phyloP scores from a whole-genome alignment of 2,329 filamentous ascomycete genomes.

The Colletotrichum caudatum region DNA sequence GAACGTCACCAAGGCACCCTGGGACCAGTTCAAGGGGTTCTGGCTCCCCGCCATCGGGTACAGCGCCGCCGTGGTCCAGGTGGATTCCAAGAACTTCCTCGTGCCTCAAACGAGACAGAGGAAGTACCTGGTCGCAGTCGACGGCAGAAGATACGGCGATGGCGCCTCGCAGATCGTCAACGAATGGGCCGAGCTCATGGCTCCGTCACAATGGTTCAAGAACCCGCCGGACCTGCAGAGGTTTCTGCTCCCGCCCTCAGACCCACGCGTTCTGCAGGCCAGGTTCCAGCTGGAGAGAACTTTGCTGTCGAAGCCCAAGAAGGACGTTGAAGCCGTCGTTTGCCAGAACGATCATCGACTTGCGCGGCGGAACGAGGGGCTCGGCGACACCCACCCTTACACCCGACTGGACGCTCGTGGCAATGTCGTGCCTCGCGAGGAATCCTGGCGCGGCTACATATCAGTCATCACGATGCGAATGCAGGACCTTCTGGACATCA shows the following conservation, averaged over 20 bases:
- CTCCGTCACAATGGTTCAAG: constrained; percentile 52
- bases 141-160: constrained; percentile 51
- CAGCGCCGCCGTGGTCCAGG: constrained; percentile 56
- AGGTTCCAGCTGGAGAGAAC: constrained; percentile 60
- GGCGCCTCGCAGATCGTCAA: constrained; percentile 46
- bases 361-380: constrained; percentile 60
- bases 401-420: constrained; percentile 71
- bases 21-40: constrained; percentile 60
- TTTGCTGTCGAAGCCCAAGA: constrained; percentile 46
- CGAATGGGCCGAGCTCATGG: constrained; percentile 60
- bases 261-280: constrained; percentile 64
- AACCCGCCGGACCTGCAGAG: constrained; percentile 72
- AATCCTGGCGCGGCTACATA: constrained; percentile 64
- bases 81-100: constrained; percentile 80
- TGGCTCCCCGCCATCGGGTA: constrained; percentile 66
- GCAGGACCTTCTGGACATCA: constrained; percentile 75
- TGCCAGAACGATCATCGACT: constrained; percentile 71
- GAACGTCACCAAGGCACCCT: constrained; percentile 74
- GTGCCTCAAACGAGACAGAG: constrained; percentile 77
- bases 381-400: constrained; percentile 68
- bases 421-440: constrained; percentile 63
- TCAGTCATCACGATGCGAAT: constrained; percentile 68
- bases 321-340: constrained; percentile 62
- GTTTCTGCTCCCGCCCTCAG: constrained; percentile 70
- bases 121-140: constrained; percentile 70